A percentile compares a stretch with the other conserved stretches of the same genome.
Evolutionary conservation across 1,284 basidiomycete genomes (phyloP).

Genomic region (Boletus smithii): DNA sequence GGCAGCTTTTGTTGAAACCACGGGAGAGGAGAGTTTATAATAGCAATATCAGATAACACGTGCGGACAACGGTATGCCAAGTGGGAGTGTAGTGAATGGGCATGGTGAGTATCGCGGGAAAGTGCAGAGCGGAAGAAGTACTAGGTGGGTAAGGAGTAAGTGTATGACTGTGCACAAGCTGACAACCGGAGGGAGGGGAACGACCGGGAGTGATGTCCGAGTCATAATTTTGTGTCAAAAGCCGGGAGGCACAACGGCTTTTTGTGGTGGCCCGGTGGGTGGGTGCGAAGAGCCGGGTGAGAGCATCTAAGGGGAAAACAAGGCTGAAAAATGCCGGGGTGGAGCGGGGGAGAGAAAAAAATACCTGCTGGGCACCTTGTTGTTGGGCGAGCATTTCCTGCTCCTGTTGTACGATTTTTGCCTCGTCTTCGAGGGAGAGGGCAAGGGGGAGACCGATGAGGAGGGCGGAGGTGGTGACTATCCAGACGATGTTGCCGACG

Average conservation of each 20-base stretch:
- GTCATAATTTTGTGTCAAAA: conserved; percentile 43
- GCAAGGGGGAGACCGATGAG: conserved; percentile 92
- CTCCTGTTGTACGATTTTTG: conserved; percentile 91
- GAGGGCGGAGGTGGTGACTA: conserved; percentile 90
- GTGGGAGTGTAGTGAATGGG: conserved; percentile 11
- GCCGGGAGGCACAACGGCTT: conserved; percentile 72
- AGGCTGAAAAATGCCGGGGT: conserved; percentile 7
- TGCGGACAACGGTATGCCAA: conserved; percentile 10
- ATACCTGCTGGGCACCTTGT: conserved; percentile 86
- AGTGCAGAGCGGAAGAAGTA: conserved; percentile 15
- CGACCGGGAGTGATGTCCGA: conserved; percentile 2
- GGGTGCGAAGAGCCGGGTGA: conserved; percentile 54
- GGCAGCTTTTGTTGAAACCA: conserved; percentile 15
- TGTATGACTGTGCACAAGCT: conserved; percentile 8
- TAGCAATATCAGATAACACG: conserved; percentile 30
- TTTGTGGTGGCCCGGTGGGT: conserved; percentile 44
- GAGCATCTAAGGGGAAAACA: conserved; percentile 54
- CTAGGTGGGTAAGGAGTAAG: conserved; percentile 12
- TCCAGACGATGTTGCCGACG: conserved; percentile 89
- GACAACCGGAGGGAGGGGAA: neutral
- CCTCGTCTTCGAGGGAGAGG: conserved; percentile 92
- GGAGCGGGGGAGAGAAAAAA: neutral
- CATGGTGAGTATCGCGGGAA: conserved; percentile 8
- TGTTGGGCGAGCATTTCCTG: conserved; percentile 93
- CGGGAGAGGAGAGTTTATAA: conserved; percentile 30